Conservation (phyloP, 441 rosid species). For the Pelargonium australe region DNA sequence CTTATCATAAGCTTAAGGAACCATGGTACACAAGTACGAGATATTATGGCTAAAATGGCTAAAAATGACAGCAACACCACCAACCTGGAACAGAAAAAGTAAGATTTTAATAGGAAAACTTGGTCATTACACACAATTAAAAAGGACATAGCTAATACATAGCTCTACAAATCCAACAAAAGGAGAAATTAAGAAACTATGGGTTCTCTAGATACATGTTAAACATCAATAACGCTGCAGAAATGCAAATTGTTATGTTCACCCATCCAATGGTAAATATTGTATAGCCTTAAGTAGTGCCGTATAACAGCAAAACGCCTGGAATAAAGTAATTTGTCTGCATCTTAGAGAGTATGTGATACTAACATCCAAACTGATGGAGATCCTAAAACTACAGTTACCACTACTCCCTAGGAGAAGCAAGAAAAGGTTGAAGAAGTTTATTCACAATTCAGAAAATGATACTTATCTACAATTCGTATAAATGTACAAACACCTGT, state of each 20-base stretch:
- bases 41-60: conserved; percentile 58
- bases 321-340: too few species aligned
- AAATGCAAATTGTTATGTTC: too few species aligned
- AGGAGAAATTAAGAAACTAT: not conserved
- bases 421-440: too few species aligned
- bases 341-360: too few species aligned
- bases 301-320: too few species aligned
- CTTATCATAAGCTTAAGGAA: conserved; percentile 90
- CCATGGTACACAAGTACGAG: conserved; percentile 93
- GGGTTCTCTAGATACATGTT: not conserved
- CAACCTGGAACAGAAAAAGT: conserved; percentile 50
- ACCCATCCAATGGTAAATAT: not conserved
- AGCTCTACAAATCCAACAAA: not conserved
- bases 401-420: too few species aligned
- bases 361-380: too few species aligned
- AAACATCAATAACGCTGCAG: too few species aligned
- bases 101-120: conserved; percentile 9
- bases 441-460: too few species aligned
- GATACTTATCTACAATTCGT: too few species aligned
- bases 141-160: not conserved
- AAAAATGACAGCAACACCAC: conserved; percentile 64
- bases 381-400: too few species aligned
- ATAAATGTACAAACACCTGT: too few species aligned
- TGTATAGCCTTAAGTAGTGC: not conserved
- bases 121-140: not conserved